These are phyloP conservation scores for Pelargonium fulgidum DNA, from an alignment of 441 rosid genomes.

Conservation along the genomic window DNA sequence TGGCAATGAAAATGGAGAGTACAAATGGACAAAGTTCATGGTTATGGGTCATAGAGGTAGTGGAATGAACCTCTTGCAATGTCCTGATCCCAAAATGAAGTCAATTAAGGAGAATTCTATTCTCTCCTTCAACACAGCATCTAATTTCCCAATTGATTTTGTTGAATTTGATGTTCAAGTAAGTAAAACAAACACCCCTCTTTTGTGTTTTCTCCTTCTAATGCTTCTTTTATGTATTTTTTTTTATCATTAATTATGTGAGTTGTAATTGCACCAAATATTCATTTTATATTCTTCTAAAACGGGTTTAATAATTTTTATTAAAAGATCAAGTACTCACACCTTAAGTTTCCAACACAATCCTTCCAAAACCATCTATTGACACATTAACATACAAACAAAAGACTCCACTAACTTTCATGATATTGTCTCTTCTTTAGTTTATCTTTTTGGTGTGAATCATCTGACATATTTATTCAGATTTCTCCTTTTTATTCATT, in stretches of 20 bases:
- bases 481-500: too few species aligned
- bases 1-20: conserved; percentile 21
- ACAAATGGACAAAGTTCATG: conserved; percentile 36
- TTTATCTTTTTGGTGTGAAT: too few species aligned
- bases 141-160: conserved; percentile 39
- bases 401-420: too few species aligned
- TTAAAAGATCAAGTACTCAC: too few species aligned
- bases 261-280: too few species aligned
- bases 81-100: conserved; percentile 37
- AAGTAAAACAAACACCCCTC: not conserved
- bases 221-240: not conserved
- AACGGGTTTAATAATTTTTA: too few species aligned
- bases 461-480: too few species aligned
- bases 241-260: not conserved
- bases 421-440: too few species aligned
- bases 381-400: too few species aligned
- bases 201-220: not conserved
- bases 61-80: conserved; percentile 58
- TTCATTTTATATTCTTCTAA: too few species aligned
- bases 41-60: conserved; percentile 57
- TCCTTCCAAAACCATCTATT: too few species aligned
- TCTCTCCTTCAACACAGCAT: conserved; percentile 45
- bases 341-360: too few species aligned
- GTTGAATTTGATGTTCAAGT: conserved; percentile 72
- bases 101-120: conserved; percentile 51